Percentiles rank a stretch among this genome's conserved stretches.
Evolutionary conservation across 2,329 filamentous ascomycete genomes (phyloP).

Genomic region (Colletotrichum theobromicola): DNA sequence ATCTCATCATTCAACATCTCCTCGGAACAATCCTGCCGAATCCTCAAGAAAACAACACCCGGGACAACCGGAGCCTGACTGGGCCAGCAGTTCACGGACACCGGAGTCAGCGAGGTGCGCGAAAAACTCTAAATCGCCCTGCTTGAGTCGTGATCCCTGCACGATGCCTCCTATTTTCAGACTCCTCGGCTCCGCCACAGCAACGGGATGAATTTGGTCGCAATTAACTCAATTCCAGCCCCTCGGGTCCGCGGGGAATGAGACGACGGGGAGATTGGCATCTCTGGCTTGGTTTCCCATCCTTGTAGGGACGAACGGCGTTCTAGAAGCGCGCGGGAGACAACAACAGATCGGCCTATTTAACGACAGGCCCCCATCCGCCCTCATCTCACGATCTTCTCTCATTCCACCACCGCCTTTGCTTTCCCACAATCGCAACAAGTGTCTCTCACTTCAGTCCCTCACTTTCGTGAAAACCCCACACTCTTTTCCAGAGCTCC

Average conservation of each 20-base stretch:
- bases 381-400: background rate
- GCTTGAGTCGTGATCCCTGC: slow-evolving; percentile 18
- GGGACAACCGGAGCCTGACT: background rate
- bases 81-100: background rate
- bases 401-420: background rate
- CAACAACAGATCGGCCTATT: background rate
- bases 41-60: background rate
- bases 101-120: slow-evolving; percentile 3
- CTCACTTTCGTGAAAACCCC: background rate
- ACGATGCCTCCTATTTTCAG: slow-evolving; percentile 7
- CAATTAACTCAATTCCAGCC: slow-evolving; percentile 1
- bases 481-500: background rate
- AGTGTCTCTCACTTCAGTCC: slow-evolving; percentile 8
- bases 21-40: background rate
- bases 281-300: background rate
- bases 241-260: background rate
- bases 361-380: background rate
- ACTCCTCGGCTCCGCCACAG: slow-evolving; percentile 6
- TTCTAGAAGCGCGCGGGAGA: background rate
- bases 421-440: background rate
- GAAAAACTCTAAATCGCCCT: slow-evolving; percentile 7
- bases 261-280: background rate
- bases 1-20: background rate
- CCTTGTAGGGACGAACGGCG: background rate
- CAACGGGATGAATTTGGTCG: background rate